Percentiles rank a stretch among this genome's conserved stretches.
phyloP scores from a whole-genome alignment of 2,329 filamentous ascomycete species.

The Trichoderma brevicompactum region DNA sequence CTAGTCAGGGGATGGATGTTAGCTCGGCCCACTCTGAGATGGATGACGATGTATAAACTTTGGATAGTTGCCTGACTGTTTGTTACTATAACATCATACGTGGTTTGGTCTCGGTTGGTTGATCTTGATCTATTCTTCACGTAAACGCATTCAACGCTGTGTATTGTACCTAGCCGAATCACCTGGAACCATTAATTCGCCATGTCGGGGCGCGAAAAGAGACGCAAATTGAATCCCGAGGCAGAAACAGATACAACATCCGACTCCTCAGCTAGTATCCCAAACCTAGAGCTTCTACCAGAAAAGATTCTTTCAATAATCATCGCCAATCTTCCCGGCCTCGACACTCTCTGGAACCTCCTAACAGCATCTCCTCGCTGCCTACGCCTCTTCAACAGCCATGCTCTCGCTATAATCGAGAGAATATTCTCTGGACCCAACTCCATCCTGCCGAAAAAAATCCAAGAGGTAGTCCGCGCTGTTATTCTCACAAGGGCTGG shows the following conservation, averaged over 20 bases:
- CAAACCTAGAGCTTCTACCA: not conserved
- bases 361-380: conserved; percentile 10
- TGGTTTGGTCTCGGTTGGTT: not conserved
- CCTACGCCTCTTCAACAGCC: conserved; percentile 15
- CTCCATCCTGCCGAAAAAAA: conserved; percentile 8
- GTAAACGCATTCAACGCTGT: too few relatives aligned
- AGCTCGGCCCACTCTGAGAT: not conserved
- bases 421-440: not conserved
- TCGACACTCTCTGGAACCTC: conserved; percentile 23
- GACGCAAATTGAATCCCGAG: not conserved
- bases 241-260: not conserved
- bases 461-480: conserved; percentile 18
- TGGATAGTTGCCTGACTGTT: not conserved
- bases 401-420: not conserved
- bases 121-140: too few relatives aligned
- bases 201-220: not conserved
- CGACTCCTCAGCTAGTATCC: not conserved
- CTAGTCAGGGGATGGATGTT: not conserved
- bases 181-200: not conserved
- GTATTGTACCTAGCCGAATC: too few relatives aligned
- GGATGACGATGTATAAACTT: conserved; percentile 5
- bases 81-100: not conserved
- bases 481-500: conserved; percentile 1
- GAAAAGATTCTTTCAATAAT: not conserved
- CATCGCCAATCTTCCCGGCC: not conserved